Conservation (phyloP, 2,329 filamentous ascomycete species). For the Fonsecaea erecta region DNA sequence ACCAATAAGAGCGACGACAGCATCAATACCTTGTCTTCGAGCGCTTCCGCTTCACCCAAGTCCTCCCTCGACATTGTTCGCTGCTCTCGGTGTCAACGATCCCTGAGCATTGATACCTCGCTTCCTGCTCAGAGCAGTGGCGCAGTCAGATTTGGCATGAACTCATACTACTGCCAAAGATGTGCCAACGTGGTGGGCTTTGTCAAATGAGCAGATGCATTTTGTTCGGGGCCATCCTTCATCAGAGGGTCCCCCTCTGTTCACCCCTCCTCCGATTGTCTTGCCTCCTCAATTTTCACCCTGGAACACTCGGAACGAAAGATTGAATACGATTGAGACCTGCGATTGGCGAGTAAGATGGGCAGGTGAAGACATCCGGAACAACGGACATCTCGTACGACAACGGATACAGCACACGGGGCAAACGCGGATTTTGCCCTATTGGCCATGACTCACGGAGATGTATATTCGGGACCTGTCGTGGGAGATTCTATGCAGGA, state of each 20-base stretch:
- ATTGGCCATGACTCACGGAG: slow-evolving; percentile 23
- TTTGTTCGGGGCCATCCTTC: background rate
- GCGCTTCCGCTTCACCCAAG: slow-evolving; percentile 30
- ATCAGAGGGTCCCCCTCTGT: background rate
- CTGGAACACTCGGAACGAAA: slow-evolving; percentile 10
- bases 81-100: slow-evolving; percentile 55
- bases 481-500: background rate
- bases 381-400: slow-evolving; percentile 24
- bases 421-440: background rate
- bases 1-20: slow-evolving; percentile 34
- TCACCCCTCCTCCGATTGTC: slow-evolving; percentile 1
- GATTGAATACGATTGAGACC: slow-evolving; percentile 1
- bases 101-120: slow-evolving; percentile 48
- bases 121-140: slow-evolving; percentile 41
- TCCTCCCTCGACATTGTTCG: slow-evolving; percentile 49
- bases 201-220: slow-evolving; percentile 32
- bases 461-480: slow-evolving; percentile 6
- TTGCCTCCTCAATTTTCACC: slow-evolving; percentile 2
- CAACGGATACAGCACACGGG: slow-evolving; percentile 6
- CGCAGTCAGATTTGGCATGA: slow-evolving; percentile 54
- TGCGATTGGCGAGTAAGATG: background rate
- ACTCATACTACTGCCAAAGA: slow-evolving; percentile 53
- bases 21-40: slow-evolving; percentile 34
- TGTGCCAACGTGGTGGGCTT: slow-evolving; percentile 38
- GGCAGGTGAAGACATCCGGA: background rate